Evolutionary conservation across 108 stramenopile species (phyloP).

Genomic region (Nitzschia palea): DNA sequence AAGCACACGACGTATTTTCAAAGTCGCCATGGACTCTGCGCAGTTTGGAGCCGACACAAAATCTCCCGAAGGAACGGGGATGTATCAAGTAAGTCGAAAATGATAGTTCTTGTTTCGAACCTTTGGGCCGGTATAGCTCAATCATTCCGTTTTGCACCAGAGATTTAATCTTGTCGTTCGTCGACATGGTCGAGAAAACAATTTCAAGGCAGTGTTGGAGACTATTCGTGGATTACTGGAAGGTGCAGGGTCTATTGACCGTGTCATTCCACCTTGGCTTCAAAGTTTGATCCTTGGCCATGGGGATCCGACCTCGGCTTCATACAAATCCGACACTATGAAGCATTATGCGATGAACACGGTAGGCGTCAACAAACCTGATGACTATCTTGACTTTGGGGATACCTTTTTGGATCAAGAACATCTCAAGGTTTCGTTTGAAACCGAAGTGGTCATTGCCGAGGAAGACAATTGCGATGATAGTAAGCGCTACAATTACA

Average conservation of each 20-base stretch:
- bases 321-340: slow-evolving; percentile 64
- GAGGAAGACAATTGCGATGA: slow-evolving; percentile 1
- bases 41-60: slow-evolving; percentile 80
- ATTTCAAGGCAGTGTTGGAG: slow-evolving; percentile 93
- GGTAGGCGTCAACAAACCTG: slow-evolving; percentile 70
- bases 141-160: slow-evolving; percentile 7
- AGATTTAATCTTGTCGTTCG: slow-evolving; percentile 89
- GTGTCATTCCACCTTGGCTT: slow-evolving; percentile 91
- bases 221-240: slow-evolving; percentile 85
- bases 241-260: slow-evolving; percentile 72
- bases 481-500: slow-evolving; percentile 49
- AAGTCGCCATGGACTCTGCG: slow-evolving; percentile 82
- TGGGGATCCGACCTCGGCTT: slow-evolving; percentile 79
- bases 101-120: background rate
- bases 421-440: slow-evolving; percentile 78
- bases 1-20: slow-evolving; percentile 71
- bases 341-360: slow-evolving; percentile 67
- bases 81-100: slow-evolving; percentile 37
- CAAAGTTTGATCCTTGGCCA: slow-evolving; percentile 89
- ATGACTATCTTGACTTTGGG: slow-evolving; percentile 79
- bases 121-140: background rate
- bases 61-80: slow-evolving; percentile 54
- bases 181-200: slow-evolving; percentile 90
- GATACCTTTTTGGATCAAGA: slow-evolving; percentile 85
- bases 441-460: slow-evolving; percentile 38